phyloP scores from a whole-genome alignment of 1,284 basidiomycete genomes.

The Cryptococcus sp. region DNA sequence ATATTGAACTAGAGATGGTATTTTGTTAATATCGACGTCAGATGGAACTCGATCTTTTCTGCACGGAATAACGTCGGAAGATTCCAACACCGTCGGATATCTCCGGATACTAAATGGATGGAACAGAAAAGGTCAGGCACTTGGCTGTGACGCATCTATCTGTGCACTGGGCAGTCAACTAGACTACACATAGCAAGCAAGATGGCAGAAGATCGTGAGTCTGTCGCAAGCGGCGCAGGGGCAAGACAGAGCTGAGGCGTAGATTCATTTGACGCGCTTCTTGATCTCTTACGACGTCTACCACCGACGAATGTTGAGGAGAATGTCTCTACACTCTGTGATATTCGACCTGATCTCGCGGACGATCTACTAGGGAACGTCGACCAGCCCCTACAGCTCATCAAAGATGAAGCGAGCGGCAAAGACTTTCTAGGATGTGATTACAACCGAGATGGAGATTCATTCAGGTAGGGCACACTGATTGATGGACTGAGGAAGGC shows the following conservation, averaged over 20 bases:
- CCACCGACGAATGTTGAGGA: slow-evolving; percentile 87
- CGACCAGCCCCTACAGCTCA: slow-evolving; percentile 85
- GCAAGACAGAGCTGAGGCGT: background rate
- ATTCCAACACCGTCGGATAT: too few relatives aligned
- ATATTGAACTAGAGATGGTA: too few relatives aligned
- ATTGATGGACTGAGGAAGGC: background rate
- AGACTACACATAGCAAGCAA: background rate
- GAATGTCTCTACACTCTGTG: slow-evolving; percentile 77
- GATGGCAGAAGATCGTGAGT: slow-evolving; percentile 27
- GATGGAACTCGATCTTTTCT: too few relatives aligned
- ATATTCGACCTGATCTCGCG: slow-evolving; percentile 86
- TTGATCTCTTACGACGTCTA: slow-evolving; percentile 92
- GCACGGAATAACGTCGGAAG: too few relatives aligned
- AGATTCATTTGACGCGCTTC: slow-evolving; percentile 66
- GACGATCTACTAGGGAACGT: slow-evolving; percentile 94
- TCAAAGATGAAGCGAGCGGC: slow-evolving; percentile 66
- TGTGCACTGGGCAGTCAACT: background rate
- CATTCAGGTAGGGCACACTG: slow-evolving; percentile 64
- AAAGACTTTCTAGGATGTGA: slow-evolving; percentile 93
- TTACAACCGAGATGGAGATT: slow-evolving; percentile 95
- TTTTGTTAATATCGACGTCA: too few relatives aligned
- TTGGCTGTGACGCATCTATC: background rate
- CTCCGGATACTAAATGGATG: too few relatives aligned
- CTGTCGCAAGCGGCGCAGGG: background rate
- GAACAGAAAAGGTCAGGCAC: too few relatives aligned